These are phyloP conservation scores for Oenanthe sinensis DNA, from an alignment of 129 eudicot genomes.

Conservation along the genomic window DNA sequence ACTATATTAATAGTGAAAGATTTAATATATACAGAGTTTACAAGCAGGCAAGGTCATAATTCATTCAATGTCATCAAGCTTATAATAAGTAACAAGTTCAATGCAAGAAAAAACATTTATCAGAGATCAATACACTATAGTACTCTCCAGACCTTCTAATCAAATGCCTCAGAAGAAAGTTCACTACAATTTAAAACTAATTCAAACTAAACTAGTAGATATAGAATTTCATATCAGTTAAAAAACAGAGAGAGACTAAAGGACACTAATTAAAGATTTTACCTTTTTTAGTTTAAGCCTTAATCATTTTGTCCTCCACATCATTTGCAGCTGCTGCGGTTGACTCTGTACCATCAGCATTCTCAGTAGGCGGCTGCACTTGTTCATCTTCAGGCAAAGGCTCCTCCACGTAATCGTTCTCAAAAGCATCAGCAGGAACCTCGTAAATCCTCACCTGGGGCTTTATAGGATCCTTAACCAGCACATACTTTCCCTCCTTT, in stretches of 20 bases:
- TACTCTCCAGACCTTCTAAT: neutral
- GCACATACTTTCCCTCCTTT: conserved; percentile 74
- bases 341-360: conserved; percentile 38
- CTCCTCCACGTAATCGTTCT: conserved; percentile 75
- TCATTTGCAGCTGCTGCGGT: conserved; percentile 30
- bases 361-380: conserved; percentile 74
- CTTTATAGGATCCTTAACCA: conserved; percentile 73
- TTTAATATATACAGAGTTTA: neutral
- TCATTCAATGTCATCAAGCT: neutral
- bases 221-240: neutral
- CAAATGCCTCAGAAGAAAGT: neutral
- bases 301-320: conserved; percentile 42
- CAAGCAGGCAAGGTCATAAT: neutral
- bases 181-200: neutral
- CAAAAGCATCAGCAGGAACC: conserved; percentile 90
- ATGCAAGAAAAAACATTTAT: too few relatives aligned
- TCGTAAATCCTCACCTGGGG: conserved; percentile 84
- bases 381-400: conserved; percentile 83
- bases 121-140: neutral
- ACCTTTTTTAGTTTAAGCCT: conserved; percentile 28
- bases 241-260: neutral
- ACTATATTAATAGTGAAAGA: neutral
- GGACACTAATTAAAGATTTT: neutral
- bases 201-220: neutral
- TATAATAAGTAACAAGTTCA: neutral